phyloP scores from a whole-genome alignment of 1,284 basidiomycete genomes.

The Pseudozyma sp. region DNA sequence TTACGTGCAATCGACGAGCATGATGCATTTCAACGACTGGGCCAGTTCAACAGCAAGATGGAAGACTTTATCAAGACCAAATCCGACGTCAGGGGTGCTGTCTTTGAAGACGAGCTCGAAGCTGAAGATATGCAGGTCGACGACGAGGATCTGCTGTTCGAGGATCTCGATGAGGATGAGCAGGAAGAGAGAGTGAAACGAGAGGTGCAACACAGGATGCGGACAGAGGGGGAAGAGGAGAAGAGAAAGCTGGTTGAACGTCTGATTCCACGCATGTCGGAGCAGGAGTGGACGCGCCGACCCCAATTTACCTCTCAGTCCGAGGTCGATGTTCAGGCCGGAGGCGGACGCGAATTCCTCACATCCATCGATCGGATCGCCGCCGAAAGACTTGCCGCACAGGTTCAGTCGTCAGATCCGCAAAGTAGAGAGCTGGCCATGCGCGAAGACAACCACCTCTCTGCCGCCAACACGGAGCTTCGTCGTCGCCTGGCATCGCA shows the following conservation, averaged over 20 bases:
- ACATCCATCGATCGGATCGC: slow-evolving; percentile 35
- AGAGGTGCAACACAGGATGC: slow-evolving; percentile 25
- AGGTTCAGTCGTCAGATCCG: no score
- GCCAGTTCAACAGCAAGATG: slow-evolving; percentile 56
- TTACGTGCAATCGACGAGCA: slow-evolving; percentile 31
- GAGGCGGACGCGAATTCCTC: slow-evolving; percentile 15
- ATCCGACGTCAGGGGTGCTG: slow-evolving; percentile 59
- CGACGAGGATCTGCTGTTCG: slow-evolving; percentile 42
- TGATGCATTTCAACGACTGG: slow-evolving; percentile 45
- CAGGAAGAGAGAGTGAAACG: slow-evolving; percentile 13
- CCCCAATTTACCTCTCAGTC: neutral
- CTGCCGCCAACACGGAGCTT: slow-evolving; percentile 25
- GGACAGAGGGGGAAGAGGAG: slow-evolving; percentile 8
- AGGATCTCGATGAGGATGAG: slow-evolving; percentile 41
- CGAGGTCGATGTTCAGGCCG: neutral
- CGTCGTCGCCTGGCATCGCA: slow-evolving; percentile 33
- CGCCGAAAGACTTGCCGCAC: neutral
- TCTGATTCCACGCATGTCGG: slow-evolving; percentile 32
- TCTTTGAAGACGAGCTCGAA: slow-evolving; percentile 56
- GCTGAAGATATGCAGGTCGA: slow-evolving; percentile 38
- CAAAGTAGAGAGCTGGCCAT: neutral
- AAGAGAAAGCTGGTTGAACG: slow-evolving; percentile 26
- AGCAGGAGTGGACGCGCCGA: slow-evolving; percentile 31
- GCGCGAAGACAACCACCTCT: slow-evolving; percentile 18
- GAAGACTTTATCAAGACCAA: slow-evolving; percentile 55